Conservation (phyloP, 352 stramenopile species). For the Elongisporangium senticosum region DNA sequence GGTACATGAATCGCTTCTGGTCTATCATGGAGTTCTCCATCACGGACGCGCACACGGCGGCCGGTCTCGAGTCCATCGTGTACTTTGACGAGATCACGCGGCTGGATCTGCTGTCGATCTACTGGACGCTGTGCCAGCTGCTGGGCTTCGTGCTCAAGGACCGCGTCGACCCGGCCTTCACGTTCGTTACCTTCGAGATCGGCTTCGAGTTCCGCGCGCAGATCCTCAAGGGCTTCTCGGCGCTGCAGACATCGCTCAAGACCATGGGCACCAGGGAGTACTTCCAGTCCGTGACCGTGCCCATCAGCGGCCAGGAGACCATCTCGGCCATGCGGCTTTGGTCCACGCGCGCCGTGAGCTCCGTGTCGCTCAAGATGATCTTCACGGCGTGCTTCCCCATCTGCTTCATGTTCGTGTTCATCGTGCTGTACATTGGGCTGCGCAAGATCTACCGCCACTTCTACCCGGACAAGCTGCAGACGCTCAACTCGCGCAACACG, state of each 20-base stretch:
- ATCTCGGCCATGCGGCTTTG: constrained; percentile 18
- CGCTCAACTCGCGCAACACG: background rate
- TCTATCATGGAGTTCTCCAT: constrained; percentile 35
- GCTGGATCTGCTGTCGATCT: constrained; percentile 34
- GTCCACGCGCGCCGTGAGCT: constrained; percentile 5
- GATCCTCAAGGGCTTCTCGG: background rate
- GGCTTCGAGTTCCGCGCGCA: constrained; percentile 11
- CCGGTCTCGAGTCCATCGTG: constrained; percentile 10
- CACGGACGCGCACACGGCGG: constrained; percentile 20
- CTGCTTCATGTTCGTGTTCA: constrained; percentile 4
- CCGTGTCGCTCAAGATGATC: constrained; percentile 2
- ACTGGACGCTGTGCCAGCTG: constrained; percentile 20
- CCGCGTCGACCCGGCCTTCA: constrained; percentile 20
- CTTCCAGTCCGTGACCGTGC: background rate
- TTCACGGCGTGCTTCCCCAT: constrained; percentile 9
- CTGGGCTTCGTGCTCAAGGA: constrained; percentile 26
- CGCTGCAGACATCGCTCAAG: background rate
- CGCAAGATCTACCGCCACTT: constrained; percentile 17
- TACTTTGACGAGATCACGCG: constrained; percentile 23
- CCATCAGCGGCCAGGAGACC: background rate
- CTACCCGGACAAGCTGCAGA: constrained; percentile 1
- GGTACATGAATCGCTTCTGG: constrained; percentile 42
- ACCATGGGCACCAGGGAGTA: background rate
- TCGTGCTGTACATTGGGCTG: constrained; percentile 17
- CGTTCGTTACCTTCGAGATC: constrained; percentile 15